A percentile compares a stretch with the other conserved stretches of the same genome.
phyloP scores from a whole-genome alignment of 768 basidiomycete species.

The Megacollybia marginata region DNA sequence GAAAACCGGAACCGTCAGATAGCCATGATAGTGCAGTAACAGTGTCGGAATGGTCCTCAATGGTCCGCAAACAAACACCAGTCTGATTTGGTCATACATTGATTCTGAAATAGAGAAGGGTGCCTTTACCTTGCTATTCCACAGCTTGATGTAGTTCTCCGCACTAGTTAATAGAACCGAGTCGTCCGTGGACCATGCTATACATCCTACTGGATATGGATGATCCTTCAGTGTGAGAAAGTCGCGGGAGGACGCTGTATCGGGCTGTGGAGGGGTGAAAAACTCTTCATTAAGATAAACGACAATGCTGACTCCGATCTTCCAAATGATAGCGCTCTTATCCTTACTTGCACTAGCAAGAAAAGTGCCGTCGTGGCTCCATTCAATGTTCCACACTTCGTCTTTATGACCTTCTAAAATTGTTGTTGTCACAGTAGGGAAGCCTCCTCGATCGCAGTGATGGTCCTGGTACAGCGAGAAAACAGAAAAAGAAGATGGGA shows the following conservation, averaged over 20 bases:
- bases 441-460: slow-evolving; percentile 68
- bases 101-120: background rate
- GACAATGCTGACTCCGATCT: slow-evolving; percentile 56
- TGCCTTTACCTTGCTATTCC: slow-evolving; percentile 74
- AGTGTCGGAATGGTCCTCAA: slow-evolving; percentile 71
- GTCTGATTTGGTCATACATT: slow-evolving; percentile 38
- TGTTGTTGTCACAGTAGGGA: slow-evolving; percentile 81
- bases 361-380: slow-evolving; percentile 83
- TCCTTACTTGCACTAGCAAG: slow-evolving; percentile 89
- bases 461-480: slow-evolving; percentile 89
- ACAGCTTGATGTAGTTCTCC: slow-evolving; percentile 78
- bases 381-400: slow-evolving; percentile 94
- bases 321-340: slow-evolving; percentile 85
- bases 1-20: slow-evolving; percentile 82
- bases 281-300: slow-evolving; percentile 3
- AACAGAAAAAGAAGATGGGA: slow-evolving; percentile 42
- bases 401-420: slow-evolving; percentile 82
- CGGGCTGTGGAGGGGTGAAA: slow-evolving; percentile 27
- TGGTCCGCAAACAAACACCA: slow-evolving; percentile 57
- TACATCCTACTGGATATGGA: slow-evolving; percentile 64
- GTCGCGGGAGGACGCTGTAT: slow-evolving; percentile 32
- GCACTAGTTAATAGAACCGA: slow-evolving; percentile 74
- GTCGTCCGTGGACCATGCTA: slow-evolving; percentile 94
- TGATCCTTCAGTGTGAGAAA: slow-evolving; percentile 61
- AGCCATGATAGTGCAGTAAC: slow-evolving; percentile 86